phyloP scores from a whole-genome alignment of 2,329 filamentous ascomycete species.

The Berkeleyomyces rouxiae region DNA sequence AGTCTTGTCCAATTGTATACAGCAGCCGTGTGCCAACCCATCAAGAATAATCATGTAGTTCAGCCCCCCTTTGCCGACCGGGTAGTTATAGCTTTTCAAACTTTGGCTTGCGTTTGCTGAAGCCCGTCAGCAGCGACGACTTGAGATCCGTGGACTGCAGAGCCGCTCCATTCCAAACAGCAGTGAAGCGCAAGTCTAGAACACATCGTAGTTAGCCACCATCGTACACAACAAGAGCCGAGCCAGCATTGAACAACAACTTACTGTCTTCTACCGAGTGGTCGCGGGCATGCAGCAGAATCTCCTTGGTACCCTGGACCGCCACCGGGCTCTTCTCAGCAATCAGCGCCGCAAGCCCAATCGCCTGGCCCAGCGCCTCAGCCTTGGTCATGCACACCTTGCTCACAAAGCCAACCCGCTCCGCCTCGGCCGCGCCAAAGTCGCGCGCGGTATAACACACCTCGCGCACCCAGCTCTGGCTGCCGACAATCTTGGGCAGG shows the following conservation, averaged over 20 bases:
- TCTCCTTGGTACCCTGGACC: slow-evolving; percentile 72
- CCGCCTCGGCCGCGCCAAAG: slow-evolving; percentile 53
- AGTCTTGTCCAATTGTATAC: neutral
- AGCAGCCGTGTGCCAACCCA: too few relatives aligned
- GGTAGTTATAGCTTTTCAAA: slow-evolving; percentile 61
- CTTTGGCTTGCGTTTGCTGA: slow-evolving; percentile 62
- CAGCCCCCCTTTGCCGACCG: too few relatives aligned
- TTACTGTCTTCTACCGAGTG: slow-evolving; percentile 58
- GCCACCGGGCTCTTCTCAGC: slow-evolving; percentile 76
- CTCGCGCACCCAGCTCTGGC: slow-evolving; percentile 62
- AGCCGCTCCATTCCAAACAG: slow-evolving; percentile 72
- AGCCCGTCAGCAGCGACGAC: slow-evolving; percentile 54
- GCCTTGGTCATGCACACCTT: slow-evolving; percentile 46
- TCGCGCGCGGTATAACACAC: slow-evolving; percentile 54
- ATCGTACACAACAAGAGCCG: neutral
- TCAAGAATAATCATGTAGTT: too few relatives aligned
- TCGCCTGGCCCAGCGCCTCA: slow-evolving; percentile 41
- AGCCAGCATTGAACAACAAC: slow-evolving; percentile 19
- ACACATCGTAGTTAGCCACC: neutral
- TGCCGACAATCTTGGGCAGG: slow-evolving; percentile 57
- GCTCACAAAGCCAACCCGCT: slow-evolving; percentile 53
- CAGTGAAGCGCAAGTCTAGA: slow-evolving; percentile 60
- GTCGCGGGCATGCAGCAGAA: slow-evolving; percentile 69
- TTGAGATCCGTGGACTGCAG: slow-evolving; percentile 67
- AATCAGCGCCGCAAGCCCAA: slow-evolving; percentile 48